Conservation (phyloP, 169 alveolate species). For the Eimeria sp. region DNA sequence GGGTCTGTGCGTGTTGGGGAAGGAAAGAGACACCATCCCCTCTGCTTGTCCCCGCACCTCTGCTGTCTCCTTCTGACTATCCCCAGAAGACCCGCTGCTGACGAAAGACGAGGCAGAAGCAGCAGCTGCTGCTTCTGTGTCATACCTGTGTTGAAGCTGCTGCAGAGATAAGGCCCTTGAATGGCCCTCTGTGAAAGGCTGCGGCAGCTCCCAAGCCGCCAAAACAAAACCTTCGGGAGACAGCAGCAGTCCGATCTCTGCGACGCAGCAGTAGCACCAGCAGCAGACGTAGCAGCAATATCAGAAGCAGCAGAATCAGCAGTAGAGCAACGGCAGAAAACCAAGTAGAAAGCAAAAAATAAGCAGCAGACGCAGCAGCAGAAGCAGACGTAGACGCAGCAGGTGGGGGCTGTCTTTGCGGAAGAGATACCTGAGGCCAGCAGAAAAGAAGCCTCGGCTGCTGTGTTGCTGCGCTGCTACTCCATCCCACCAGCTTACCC, state of each 20-base stretch:
- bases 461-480: not conserved
- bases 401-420: not conserved
- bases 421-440: not conserved
- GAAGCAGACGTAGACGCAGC: not conserved
- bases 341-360: not conserved
- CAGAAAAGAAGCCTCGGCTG: not conserved
- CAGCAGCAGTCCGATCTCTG: conserved; percentile 45
- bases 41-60: not conserved
- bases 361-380: conserved; percentile 52
- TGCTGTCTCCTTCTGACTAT: not conserved
- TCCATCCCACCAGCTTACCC: not conserved
- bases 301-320: conserved; percentile 11
- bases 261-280: conserved; percentile 16
- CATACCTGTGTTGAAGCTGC: conserved; percentile 11
- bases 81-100: not conserved
- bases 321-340: not conserved
- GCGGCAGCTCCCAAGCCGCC: conserved; percentile 47
- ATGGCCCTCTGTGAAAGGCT: not conserved
- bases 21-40: not conserved
- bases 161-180: conserved; percentile 22
- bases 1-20: not conserved
- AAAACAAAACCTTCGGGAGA: conserved; percentile 41
- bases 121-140: not conserved
- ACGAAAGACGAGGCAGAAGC: not conserved
- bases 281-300: not conserved